phyloP scores from a whole-genome alignment of 1,284 basidiomycete genomes.

The Ceratobasidium papillatum region DNA sequence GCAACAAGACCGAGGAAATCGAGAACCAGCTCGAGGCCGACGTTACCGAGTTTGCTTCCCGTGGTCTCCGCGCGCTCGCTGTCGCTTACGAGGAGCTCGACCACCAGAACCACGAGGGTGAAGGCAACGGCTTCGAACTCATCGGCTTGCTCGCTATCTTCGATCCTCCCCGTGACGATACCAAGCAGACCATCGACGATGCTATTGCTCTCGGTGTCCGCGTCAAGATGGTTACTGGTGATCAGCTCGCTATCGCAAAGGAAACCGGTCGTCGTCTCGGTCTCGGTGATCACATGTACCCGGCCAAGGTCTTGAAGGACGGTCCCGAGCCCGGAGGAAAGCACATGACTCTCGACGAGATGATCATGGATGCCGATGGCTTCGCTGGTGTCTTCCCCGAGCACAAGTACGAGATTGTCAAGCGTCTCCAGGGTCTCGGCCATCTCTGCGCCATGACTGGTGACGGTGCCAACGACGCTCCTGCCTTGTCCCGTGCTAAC shows the following conservation, averaged over 20 bases:
- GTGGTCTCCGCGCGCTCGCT: conserved; percentile 97
- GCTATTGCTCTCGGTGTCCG: conserved; percentile 94
- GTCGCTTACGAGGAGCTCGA: conserved; percentile 95
- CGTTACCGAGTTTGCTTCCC: conserved; percentile 93
- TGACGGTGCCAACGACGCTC: conserved; percentile 97
- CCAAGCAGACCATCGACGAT: conserved; percentile 99
- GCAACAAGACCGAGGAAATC: conserved; percentile 93
- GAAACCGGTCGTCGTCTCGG: conserved; percentile 98
- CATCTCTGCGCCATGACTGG: conserved; percentile 93
- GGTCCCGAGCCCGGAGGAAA: conserved; percentile 80
- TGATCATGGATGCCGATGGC: conserved; percentile 91
- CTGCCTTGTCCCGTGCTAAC: conserved; percentile 92
- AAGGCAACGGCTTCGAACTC: conserved; percentile 96
- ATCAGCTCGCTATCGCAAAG: conserved; percentile 99
- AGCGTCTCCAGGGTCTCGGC: conserved; percentile 91
- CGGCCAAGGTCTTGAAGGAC: conserved; percentile 93
- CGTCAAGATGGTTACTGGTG: conserved; percentile 99
- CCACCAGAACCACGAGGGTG: conserved; percentile 78
- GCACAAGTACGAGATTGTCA: conserved; percentile 94
- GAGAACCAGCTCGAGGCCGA: conserved; percentile 93
- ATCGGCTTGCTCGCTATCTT: conserved; percentile 98
- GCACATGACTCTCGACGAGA: conserved; percentile 86
- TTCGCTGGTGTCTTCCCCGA: conserved; percentile 98
- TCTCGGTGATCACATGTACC: conserved; percentile 96
- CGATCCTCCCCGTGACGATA: conserved; percentile 97